Base-by-base conservation (phyloP, 2,329 filamentous ascomycete genomes). In the Pseudocercospora musae region DNA sequence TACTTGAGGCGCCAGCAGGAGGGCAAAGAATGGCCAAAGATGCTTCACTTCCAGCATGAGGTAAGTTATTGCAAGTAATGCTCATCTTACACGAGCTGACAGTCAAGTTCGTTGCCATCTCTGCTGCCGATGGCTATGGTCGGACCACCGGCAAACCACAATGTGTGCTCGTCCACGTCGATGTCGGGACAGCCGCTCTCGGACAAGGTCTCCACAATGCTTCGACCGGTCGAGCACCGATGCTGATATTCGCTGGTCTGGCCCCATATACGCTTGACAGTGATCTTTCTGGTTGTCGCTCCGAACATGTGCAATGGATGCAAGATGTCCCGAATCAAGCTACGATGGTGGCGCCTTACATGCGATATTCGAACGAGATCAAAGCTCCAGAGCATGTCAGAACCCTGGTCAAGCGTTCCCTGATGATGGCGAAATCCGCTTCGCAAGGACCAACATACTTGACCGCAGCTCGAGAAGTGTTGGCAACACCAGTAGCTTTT, bases 251-350 rank as follows among this genome's bases (percentile, higher is more conserved):
- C 70, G 89, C 89, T 1, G 89, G 89, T 11, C 78, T 91, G 15
- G 90, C 87, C 7, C 89, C 89, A 0, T 90, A 85, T 71, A 92
- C 89, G 0, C 80, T 87, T 20, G 18, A 61, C 18, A 89, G 89
- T 18, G 37, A 89, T 91, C 74, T 83, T 88, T 76, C 83, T 0
- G 89, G 89, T 11, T 87, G 84, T 11, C 82, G 89, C 49, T 91
- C 88, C 0, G 89, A 92, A 75, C 91, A 89, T 73, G 91, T 91
- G 67, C 89, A 92, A 72, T 92, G 89, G 88, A 87, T 91, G 31
- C 89, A 92, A 70, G 88, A 92, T 74, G 87, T 91, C 0, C 88
- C 87, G 0, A 88, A 92, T 68, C 89, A 92, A 74, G 89, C 87
- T 73, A 84, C 87, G 70, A 91, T 95, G 60, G 79, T 95, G 1